Conservation (phyloP, 352 stramenopile genomes). For the Pythium biforme region DNA sequence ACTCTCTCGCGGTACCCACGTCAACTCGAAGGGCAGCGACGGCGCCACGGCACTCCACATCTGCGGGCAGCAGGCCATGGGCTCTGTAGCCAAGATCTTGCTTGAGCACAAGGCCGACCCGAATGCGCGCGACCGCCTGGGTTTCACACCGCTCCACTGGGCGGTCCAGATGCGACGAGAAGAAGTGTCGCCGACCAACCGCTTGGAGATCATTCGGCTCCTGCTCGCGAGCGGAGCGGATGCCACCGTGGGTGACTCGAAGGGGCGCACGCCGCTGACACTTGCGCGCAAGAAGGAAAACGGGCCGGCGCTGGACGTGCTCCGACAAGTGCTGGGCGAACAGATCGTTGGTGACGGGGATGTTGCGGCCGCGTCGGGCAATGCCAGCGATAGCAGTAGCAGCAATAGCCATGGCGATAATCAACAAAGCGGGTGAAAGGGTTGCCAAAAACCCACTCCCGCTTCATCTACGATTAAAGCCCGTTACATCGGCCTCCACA, state of each 20-base stretch:
- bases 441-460: neutral
- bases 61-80: constrained; percentile 72
- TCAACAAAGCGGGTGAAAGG: neutral
- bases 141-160: constrained; percentile 80
- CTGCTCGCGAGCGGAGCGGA: constrained; percentile 63
- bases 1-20: constrained; percentile 57
- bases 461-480: constrained; percentile 69
- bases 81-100: constrained; percentile 50
- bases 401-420: neutral
- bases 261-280: constrained; percentile 51
- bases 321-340: constrained; percentile 49
- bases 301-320: constrained; percentile 47
- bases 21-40: constrained; percentile 52
- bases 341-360: neutral
- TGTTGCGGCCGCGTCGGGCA: neutral
- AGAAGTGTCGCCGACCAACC: constrained; percentile 58
- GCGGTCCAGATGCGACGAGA: constrained; percentile 79
- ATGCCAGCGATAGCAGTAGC: constrained; percentile 15
- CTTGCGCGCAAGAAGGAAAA: constrained; percentile 78
- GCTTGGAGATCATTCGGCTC: constrained; percentile 70
- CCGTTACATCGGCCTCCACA: constrained; percentile 73
- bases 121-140: constrained; percentile 57
- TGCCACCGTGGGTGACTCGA: constrained; percentile 37
- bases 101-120: constrained; percentile 63
- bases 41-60: constrained; percentile 76